A percentile compares a stretch with the other conserved stretches of the same genome.
Conservation (phyloP, 768 basidiomycete genomes). For the Rubroboletus satanas region DNA sequence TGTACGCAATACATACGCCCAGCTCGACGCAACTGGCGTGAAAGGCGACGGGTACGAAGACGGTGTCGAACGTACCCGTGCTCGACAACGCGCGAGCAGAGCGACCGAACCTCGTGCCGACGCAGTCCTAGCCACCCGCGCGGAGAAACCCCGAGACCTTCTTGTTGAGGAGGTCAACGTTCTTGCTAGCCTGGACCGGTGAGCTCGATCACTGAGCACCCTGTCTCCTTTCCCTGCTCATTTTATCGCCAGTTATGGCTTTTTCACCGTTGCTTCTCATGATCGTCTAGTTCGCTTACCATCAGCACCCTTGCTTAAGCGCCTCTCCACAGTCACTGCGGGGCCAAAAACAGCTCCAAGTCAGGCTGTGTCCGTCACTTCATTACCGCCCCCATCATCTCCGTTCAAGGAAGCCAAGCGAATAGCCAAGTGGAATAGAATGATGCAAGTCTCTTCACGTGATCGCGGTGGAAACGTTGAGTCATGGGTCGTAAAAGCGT, state of each 20-base stretch:
- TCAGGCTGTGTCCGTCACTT: conserved; percentile 42
- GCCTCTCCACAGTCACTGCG: conserved; percentile 43
- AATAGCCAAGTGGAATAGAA: conserved; percentile 92
- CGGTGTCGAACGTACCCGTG: conserved; percentile 89
- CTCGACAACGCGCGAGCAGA: conserved; percentile 53
- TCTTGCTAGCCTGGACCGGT: conserved; percentile 84
- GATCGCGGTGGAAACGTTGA: conserved; percentile 77
- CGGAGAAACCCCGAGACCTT: conserved; percentile 64
- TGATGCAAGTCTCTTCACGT: conserved; percentile 67
- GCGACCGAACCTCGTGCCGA: conserved; percentile 58
- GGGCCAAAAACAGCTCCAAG: conserved; percentile 45
- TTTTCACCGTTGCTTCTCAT: conserved; percentile 76
- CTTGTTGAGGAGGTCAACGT: conserved; percentile 69
- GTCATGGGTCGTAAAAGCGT: conserved; percentile 63
- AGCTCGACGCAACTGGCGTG: conserved; percentile 86
- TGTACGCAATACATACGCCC: conserved; percentile 83
- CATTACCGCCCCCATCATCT: conserved; percentile 46
- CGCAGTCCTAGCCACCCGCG: conserved; percentile 50
- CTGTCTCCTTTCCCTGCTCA: conserved; percentile 10
- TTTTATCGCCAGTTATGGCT: conserved; percentile 71
- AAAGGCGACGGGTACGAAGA: conserved; percentile 93
- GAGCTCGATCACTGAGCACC: conserved; percentile 27
- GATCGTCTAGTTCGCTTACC: conserved; percentile 79
- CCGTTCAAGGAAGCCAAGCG: conserved; percentile 63
- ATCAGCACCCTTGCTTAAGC: conserved; percentile 57